These are phyloP conservation scores for Chamaenerion angustifolium DNA, from an alignment of 345 rosid genomes.

Conservation along the genomic window DNA sequence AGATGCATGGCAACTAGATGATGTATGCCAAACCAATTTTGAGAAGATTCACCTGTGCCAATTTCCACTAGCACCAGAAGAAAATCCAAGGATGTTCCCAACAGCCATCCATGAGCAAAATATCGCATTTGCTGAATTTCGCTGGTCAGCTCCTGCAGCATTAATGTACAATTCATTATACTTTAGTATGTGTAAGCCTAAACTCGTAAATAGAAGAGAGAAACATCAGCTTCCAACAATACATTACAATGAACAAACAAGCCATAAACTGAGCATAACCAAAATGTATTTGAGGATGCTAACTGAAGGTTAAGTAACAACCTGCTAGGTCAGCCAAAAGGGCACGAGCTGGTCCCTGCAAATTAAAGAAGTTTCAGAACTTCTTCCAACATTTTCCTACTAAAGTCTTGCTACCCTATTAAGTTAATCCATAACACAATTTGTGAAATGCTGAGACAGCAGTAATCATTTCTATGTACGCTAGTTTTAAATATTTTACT, in stretches of 20 bases:
- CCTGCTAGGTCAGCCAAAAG: slow-evolving; percentile 91
- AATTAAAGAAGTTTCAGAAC: slow-evolving; percentile 9
- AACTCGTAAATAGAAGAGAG: background rate
- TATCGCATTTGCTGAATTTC: slow-evolving; percentile 80
- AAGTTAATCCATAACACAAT: background rate
- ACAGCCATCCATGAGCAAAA: slow-evolving; percentile 98
- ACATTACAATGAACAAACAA: background rate
- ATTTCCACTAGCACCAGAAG: slow-evolving; percentile 87
- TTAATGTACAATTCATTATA: slow-evolving; percentile 5
- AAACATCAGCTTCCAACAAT: background rate
- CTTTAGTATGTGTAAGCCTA: background rate
- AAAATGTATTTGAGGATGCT: background rate
- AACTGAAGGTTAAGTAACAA: slow-evolving; percentile 7
- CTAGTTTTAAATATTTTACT: slow-evolving; percentile 18
- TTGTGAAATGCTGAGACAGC: background rate
- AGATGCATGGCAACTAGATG: background rate
- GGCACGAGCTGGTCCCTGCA: slow-evolving; percentile 98
- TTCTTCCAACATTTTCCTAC: slow-evolving; percentile 1
- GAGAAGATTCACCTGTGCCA: slow-evolving; percentile 66
- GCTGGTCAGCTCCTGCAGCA: slow-evolving; percentile 77
- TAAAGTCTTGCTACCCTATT: too few species aligned
- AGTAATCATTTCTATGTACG: too few species aligned
- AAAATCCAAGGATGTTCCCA: slow-evolving; percentile 90
- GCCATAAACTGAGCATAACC: background rate
- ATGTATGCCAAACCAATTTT: background rate